A percentile compares a stretch with the other conserved stretches of the same genome.
These are phyloP conservation scores for Ostreobium quekettii DNA, from an alignment of 139 green algal genomes.

Conservation along the genomic window DNA sequence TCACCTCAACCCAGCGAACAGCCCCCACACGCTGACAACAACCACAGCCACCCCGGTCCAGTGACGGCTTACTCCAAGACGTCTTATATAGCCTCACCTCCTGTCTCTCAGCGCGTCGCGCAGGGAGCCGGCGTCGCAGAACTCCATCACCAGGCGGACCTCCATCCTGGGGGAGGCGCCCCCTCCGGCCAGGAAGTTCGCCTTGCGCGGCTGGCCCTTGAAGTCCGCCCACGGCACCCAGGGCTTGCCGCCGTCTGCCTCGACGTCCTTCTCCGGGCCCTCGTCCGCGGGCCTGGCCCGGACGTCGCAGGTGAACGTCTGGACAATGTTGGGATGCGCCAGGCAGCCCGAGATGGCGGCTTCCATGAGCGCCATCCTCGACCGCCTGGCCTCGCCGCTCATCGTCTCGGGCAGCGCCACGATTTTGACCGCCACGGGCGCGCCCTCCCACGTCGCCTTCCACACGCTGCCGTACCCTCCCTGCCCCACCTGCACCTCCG, in stretches of 20 bases:
- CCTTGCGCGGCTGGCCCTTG: too few species aligned
- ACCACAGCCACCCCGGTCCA: too few species aligned
- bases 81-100: too few species aligned
- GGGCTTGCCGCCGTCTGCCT: neutral
- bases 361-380: conserved; percentile 15
- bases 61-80: too few species aligned
- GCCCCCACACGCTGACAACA: too few species aligned
- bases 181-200: too few species aligned
- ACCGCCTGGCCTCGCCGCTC: neutral
- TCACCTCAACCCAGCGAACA: too few species aligned
- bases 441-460: conserved; percentile 13
- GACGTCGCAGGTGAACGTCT: conserved; percentile 11
- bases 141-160: conserved; percentile 19
- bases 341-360: conserved; percentile 9
- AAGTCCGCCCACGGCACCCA: neutral
- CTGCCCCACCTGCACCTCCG: neutral
- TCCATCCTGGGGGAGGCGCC: too few species aligned
- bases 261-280: neutral
- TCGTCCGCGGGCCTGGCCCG: neutral
- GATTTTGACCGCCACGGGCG: conserved; percentile 6
- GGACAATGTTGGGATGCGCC: conserved; percentile 19
- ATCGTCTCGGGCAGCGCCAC: conserved; percentile 2
- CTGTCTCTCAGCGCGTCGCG: conserved; percentile 14
- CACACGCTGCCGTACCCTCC: conserved; percentile 13
- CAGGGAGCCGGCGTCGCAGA: conserved; percentile 25